These are phyloP conservation scores for Talaromyces nanjingensis DNA, from an alignment of 495 filamentous ascomycete genomes.

Conservation along the genomic window DNA sequence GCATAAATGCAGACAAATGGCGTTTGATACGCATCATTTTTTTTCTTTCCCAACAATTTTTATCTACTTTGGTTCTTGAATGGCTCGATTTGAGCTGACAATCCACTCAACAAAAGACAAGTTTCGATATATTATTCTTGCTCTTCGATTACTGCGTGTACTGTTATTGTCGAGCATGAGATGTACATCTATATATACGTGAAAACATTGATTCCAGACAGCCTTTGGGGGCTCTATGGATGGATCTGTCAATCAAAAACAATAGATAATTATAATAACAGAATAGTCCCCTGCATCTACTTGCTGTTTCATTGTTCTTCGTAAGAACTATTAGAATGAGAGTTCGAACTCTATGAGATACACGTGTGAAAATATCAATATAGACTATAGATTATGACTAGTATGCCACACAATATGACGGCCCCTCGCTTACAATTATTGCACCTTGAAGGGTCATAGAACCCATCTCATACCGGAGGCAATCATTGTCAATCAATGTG, in stretches of 20 bases:
- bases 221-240: background rate
- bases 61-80: background rate
- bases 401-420: background rate
- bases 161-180: background rate
- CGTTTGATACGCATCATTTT: background rate
- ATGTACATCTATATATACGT: background rate
- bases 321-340: background rate
- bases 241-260: background rate
- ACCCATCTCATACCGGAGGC: background rate
- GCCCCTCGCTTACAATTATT: background rate
- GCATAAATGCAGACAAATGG: background rate
- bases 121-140: background rate
- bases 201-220: background rate
- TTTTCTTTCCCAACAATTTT: background rate
- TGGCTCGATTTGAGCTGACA: background rate
- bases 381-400: background rate
- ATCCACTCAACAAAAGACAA: background rate
- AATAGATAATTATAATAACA: background rate
- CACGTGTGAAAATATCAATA: background rate
- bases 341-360: background rate
- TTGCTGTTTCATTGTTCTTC: background rate
- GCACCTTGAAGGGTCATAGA: background rate
- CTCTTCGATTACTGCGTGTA: background rate
- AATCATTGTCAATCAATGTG: background rate
- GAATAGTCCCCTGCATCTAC: background rate